Evolutionary conservation across 2,329 filamentous ascomycete species (phyloP), one percentile per base, ranked within the genome.

Genomic region (Plenodomus tracheiphilus): DNA sequence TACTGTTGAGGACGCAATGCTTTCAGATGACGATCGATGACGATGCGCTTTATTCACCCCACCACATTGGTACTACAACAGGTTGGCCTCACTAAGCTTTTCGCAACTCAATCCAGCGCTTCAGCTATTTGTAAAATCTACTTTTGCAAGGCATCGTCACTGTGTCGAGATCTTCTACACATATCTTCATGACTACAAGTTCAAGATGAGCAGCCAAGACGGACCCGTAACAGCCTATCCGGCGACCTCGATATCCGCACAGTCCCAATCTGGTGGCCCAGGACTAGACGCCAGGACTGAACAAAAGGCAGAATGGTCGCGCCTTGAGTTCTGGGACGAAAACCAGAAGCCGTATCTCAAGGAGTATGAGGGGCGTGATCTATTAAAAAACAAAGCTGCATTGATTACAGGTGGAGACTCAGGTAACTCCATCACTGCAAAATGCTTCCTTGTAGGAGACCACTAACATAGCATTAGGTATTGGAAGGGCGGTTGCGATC

Each of bases 381-480:
- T 58, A 18, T 36, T 62, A 15, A 56, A 71, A 42, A 64, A 62
- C 49, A 72, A 72, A 46, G 52, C 51, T 3, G 61, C 56, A 2
- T 72, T 93, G 47, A 91, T 92, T 63, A 92, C 89, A 0, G 88
- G 88, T 16, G 88, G 88, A 2, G 88, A 92, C 70, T 86, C 82
- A 8, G 28, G 22, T 25, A 25, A 6, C n/a, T n/a, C n/a, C n/a
- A n/a, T n/a, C n/a, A n/a, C n/a, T n/a, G n/a, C n/a, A n/a, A n/a
- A n/a, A n/a, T n/a, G n/a, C n/a, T n/a, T n/a, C n/a, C n/a, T n/a
- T n/a, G n/a, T 6, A 25, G 22, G 6, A 25, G 5, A 25, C 5
- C 5, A 25, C 10, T 25, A 25, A 25, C 22, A 25, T 10, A 25
- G 22, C 10, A 25, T 10, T 10, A 25, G 88, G 88, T 2, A 92